Evolutionary conservation across 2,329 filamentous ascomycete genomes (phyloP), one percentile per base, ranked within the genome.

Genomic region (Chaetomiaceae sp.): DNA sequence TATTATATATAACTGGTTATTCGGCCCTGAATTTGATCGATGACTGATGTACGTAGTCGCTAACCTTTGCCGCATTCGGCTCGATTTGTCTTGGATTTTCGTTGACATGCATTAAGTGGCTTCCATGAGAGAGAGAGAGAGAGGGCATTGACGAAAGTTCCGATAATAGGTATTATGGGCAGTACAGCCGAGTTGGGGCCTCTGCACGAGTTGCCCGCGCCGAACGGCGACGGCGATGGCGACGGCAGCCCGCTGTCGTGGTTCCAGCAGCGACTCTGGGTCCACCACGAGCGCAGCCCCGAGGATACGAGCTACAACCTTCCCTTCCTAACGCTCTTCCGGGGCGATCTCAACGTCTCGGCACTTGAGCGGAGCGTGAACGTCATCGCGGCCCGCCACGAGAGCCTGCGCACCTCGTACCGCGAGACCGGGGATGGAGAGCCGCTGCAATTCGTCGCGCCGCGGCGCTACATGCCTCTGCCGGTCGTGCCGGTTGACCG

Each of bases 271-370:
- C 38, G 38, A 7, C 38, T 42, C 6, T 42, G 38, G 38, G 23
- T 42, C 14, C 38, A 42, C 18, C 21, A 42, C 21, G 23, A 42
- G 23, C 38, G 38, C 23, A 42, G 14, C 23, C 44, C 48, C 4
- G 48, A 43, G 13, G 48, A 50, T 25, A 43, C 38, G 3, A 50
- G 48, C 48, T 50, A 36, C 18, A 50, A 50, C 38, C 38, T 50
- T n/a, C 48, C 38, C 29, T 43, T 50, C 20, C 18, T 33, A 38
- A 2, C 37, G 37, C 21, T 50, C 11, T 11, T 50, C 29, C 30
- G n/a, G 16, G 48, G 48, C 38, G 25, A 27, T 16, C 30, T 43
- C 20, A 21, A 50, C 48, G 16, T 37, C 30, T 4, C n/a, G 5
- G 48, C 48, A 10, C 25, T 50, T 18, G 38, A 43, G 37, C 36